Base-by-base conservation (phyloP, 2,329 filamentous ascomycete species). In the Botrytis pseudocinerea region DNA sequence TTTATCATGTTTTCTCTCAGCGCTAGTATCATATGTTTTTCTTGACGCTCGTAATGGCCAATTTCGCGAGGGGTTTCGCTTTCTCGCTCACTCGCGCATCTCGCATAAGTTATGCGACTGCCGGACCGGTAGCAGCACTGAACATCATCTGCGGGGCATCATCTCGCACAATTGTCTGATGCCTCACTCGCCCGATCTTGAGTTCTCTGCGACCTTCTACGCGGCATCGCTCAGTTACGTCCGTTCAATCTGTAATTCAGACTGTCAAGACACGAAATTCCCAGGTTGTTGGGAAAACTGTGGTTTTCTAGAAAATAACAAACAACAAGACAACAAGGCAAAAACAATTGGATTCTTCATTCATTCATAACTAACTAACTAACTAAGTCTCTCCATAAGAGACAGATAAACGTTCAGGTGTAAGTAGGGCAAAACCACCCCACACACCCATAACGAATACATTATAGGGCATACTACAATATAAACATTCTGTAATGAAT, bases 61-160 rank as follows among this genome's bases (percentile, higher is more conserved):
- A 61, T 61, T 61, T 61, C n/a, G 28, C 59, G 59, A 61, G 28
- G 59, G 59, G 59, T 61, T 61, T 61, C 59, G 59, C 59, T 61
- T 61, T 35, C 59, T 61, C 28, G 59, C 59, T 61, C 28, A 61
- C 59, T 61, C 28, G 59, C 59, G 59, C n/a, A 61, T 61, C 59
- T 61, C 59, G 59, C 59, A 61, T 61, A 61, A 61, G 28, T 61
- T 61, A 61, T 61, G 59, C 59, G 59, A 61, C 59, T 61, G 59
- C 59, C 59, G 28, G 59, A 61, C 59, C 59, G n/a, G 32, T 61
- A 32, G 32, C 32, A 61, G 59, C 59, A 61, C 59, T 61, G 59
- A 61, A 12, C 59, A 61, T 61, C 59, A 61, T 61, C 59, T 61
- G 59, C 59, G 59, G 59, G 28, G 59, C 59, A 61, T 61, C 59